phyloP scores from a whole-genome alignment of 768 basidiomycete genomes.

The Leccinum fibrillosum region DNA sequence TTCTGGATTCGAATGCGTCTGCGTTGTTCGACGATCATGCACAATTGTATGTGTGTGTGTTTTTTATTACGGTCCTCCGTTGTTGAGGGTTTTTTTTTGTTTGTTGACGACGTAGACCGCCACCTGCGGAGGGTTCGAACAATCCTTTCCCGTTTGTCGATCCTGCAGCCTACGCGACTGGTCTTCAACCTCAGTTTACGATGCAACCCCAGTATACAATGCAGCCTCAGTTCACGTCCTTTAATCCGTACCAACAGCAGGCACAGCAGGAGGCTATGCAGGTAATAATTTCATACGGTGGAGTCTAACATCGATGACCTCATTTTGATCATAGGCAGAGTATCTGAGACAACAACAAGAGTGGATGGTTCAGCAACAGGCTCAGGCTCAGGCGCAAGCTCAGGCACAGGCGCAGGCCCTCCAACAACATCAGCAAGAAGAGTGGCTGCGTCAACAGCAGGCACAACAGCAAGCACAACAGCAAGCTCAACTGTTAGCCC shows the following conservation, averaged over 20 bases:
- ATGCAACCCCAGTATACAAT: slow-evolving; percentile 73
- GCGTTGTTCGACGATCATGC: slow-evolving; percentile 85
- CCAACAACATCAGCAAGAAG: slow-evolving; percentile 49
- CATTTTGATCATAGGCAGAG: slow-evolving; percentile 35
- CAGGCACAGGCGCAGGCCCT: slow-evolving; percentile 30
- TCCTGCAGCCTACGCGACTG: slow-evolving; percentile 54
- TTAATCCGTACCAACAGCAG: slow-evolving; percentile 94
- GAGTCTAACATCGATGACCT: slow-evolving; percentile 2
- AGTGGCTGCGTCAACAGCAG: slow-evolving; percentile 65
- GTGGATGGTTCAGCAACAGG: slow-evolving; percentile 64
- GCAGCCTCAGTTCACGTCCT: slow-evolving; percentile 86
- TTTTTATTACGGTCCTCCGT: slow-evolving; percentile 1
- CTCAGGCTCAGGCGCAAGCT: slow-evolving; percentile 22
- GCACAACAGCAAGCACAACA: slow-evolving; percentile 39
- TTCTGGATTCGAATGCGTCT: slow-evolving; percentile 70
- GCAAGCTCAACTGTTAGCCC: slow-evolving; percentile 36
- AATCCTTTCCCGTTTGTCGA: slow-evolving; percentile 65
- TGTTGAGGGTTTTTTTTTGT: slow-evolving; percentile 1
- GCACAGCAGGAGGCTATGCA: slow-evolving; percentile 86
- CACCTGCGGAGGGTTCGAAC: slow-evolving; percentile 32
- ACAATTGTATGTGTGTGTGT: slow-evolving; percentile 60
- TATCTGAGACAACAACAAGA: slow-evolving; percentile 58
- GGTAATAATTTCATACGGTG: slow-evolving; percentile 23
- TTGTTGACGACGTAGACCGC: slow-evolving; percentile 20
- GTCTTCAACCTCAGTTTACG: slow-evolving; percentile 70